Base-by-base conservation (phyloP, 2,329 filamentous ascomycete species). In the Xylaria sp. region DNA sequence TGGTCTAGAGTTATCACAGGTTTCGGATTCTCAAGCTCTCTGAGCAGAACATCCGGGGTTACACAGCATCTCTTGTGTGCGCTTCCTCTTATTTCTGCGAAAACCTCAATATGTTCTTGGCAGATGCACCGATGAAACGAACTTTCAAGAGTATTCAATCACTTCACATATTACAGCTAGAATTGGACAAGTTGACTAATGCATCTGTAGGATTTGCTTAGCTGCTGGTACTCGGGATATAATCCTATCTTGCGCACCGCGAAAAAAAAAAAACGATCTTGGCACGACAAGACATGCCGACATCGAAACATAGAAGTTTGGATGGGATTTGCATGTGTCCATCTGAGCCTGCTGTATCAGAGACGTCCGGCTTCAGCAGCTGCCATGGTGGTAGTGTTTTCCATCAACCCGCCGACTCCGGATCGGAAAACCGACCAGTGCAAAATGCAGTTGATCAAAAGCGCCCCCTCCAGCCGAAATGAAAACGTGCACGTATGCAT, bases 241-340 rank as follows among this genome's bases (percentile, higher is more conserved):
- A 56, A 47, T 62, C 58, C 61, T 50, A 59, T 51, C 55, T 56
- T 67, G 61, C 48, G 57, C 57, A 65, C 53, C 55, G 60, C 69
- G 48, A 62, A 54, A 64, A 45, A 53, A 51, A 24, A 53, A 51
- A 24, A 42, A 50, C 48, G 27, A 12, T 47, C 19, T 61, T 27
- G 65, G 50, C 30, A 56, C 60, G n/a, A 59, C 24, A 5, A 14
- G 7, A 27, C 32, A 34, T 67, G 32, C 63, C 59, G 30, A 32
- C 34, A 47, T 36, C 50, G 59, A 21, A 64, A 24, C 27, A 47
- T 27, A 19, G 27, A 48, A 59, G 54, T 53, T 45, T 57, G 50
- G 21, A 17, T 47, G 47, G 30, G 30, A 32, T 53, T 36, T 21
- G 42, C 57, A 56, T 47, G 32, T 34, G 17, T 34, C 54, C 65